Evolutionary conservation across 2,329 filamentous ascomycete species (phyloP), one percentile per base, ranked within the genome.

Genomic region (Alternaria brassicae): DNA sequence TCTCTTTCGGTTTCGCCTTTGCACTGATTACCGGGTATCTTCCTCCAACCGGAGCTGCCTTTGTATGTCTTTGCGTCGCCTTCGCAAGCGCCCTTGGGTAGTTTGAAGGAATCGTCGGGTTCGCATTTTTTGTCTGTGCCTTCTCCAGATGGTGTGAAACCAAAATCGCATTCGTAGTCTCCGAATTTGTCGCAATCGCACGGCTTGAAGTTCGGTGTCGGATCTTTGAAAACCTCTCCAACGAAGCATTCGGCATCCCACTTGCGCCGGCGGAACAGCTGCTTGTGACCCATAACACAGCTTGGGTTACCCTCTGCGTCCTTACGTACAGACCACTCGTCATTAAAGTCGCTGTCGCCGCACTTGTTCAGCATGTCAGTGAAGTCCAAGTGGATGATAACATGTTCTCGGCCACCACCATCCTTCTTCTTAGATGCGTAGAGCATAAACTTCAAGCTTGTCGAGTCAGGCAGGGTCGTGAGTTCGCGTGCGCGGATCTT

Each of bases 81-180:
- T 72, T 90, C 87, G 78, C 95, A 99, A 27, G 86, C 85, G 7
- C 87, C 91, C 45, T 91, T 85, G 0, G 93, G 93, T 2, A 88
- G 81, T 2, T 82, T 76, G 41, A 96, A 77, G 3, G 85, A 81
- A 0, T 86, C 88, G 25, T 83, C 85, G 7, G 86, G 84, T 23
- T 88, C 82, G 74, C 95, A 98, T 62, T 89, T 84, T 52, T 86
- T 84, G 62, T 94, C 87, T 39, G 73, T 73, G 42, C 72, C 76
- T 34, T 69, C 58, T 21, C 74, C 72, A 19, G 64, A 61, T 8
- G 74, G 86, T 59, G 88, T 81, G 75, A 97, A 98, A 77, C 96
- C 96, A 83, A 91, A 97, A 74, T 98, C 94, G 76, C 95, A 99
- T 79, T 99, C 95, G 75, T 96, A 99, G 77, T 99, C 96, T 19